Base-by-base conservation (phyloP, 2,329 filamentous ascomycete species). In the Beauveria brongniartii region DNA sequence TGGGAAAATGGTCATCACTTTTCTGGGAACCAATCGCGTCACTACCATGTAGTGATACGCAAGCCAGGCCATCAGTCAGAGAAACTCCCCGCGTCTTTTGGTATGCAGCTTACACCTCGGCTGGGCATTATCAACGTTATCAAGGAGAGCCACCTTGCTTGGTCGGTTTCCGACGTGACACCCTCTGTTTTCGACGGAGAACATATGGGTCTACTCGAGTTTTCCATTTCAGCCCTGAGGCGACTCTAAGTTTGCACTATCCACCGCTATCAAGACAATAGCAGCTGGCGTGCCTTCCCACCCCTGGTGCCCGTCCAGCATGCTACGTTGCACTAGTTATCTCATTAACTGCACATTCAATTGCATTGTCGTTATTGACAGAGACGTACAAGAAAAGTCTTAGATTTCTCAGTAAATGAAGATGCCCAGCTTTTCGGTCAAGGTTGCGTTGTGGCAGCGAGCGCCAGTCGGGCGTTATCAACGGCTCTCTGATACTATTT, bases 321-420 rank as follows among this genome's bases (percentile, higher is more conserved):
- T 61, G 44, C 59, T 61, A 61, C 59, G 59, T 61, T 61, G 59
- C 59, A 61, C 30, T 52, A 22, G 50, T 20, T n/a, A 41, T 59
- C 48, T 52, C 18, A 14, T 20, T 52, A 18, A 51, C 30, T 18
- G 14, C 8, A 16, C 12, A 5, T 34, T 47, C 28, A 24, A 37
- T 30, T n/a, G 24, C 43, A 24, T 8, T 24, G 43, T 56, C 8
- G 41, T 18, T 47, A 47, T 47, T 18, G 5, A 20, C 22, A 26
- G 18, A 24, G 8, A 18, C 14, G 6, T 37, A 16, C 44, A 43
- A 9, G 34, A 37, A 37, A 14, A 37, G 5, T 37, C 12, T 16
- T 6, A 6, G 28, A 26, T 28, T 41, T 28, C 28, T 41, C n/a
- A 22, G 30, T 50, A 40, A 47, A 47, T 40, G 28, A 20, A 6